Conservation (phyloP, 2,329 filamentous ascomycete species). For the Aspergillus cejpii region DNA sequence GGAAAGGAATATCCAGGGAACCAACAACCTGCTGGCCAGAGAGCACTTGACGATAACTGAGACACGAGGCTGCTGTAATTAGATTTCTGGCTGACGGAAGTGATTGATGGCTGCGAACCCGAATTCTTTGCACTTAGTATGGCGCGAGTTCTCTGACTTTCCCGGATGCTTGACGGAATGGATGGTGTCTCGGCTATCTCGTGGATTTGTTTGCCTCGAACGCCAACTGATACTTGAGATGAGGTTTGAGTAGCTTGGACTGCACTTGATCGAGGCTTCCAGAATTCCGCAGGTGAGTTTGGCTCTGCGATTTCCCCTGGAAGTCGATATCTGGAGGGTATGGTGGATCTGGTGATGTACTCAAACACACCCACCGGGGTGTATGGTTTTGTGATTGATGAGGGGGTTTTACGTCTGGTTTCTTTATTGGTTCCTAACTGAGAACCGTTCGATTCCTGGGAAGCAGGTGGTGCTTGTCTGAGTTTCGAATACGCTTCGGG, state of each 20-base stretch:
- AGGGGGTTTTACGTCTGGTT: background rate
- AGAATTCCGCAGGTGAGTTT: background rate
- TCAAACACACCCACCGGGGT: conserved; percentile 9
- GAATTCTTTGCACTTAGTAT: background rate
- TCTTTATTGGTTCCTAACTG: background rate
- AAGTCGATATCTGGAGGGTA: conserved; percentile 14
- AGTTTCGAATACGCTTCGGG: background rate
- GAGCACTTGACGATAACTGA: background rate
- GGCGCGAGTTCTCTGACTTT: conserved; percentile 2
- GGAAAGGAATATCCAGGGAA: background rate
- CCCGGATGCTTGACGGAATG: background rate
- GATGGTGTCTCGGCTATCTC: conserved; percentile 23
- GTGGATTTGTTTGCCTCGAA: background rate
- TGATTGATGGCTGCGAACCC: conserved; percentile 1
- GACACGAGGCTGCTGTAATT: conserved; percentile 4
- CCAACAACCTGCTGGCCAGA: conserved; percentile 2
- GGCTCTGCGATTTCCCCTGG: conserved; percentile 10
- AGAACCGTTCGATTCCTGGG: background rate
- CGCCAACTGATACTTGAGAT: background rate
- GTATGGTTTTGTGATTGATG: background rate
- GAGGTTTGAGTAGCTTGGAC: background rate
- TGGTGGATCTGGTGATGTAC: conserved; percentile 7
- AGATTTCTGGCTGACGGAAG: background rate
- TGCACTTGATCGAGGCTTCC: background rate
- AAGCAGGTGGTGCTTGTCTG: background rate